A percentile compares a stretch with the other conserved stretches of the same genome.
These are phyloP conservation scores for Aspergillus sp. DNA, from an alignment of 2,329 filamentous ascomycete species.

Conservation along the genomic window DNA sequence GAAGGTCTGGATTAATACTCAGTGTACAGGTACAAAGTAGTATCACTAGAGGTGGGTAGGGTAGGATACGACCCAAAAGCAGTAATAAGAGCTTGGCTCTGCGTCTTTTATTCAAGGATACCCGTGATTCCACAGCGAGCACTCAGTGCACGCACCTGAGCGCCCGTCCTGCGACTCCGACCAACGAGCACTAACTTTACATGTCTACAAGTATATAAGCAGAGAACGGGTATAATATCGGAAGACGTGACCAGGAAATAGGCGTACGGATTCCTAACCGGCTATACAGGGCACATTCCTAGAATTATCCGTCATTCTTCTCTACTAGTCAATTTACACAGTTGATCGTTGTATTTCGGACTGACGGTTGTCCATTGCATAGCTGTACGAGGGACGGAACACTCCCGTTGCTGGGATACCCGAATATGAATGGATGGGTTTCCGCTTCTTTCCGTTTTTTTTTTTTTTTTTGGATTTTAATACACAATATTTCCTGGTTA, in stretches of 20 bases:
- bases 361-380: too few relatives aligned
- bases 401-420: constrained; percentile 10
- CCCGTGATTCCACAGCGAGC: too few relatives aligned
- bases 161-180: too few relatives aligned
- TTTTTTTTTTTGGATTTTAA: constrained; percentile 5
- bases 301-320: neutral
- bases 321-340: neutral
- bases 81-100: too few relatives aligned
- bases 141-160: too few relatives aligned
- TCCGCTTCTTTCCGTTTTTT: constrained; percentile 17
- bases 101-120: neutral
- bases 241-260: neutral
- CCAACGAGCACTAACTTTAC: too few relatives aligned
- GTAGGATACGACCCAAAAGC: too few relatives aligned
- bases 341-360: neutral
- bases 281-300: neutral
- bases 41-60: too few relatives aligned
- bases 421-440: constrained; percentile 9
- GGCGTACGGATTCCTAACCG: neutral
- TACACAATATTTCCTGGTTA: neutral
- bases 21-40: too few relatives aligned
- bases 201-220: too few relatives aligned
- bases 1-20: too few relatives aligned
- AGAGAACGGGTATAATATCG: neutral
- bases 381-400: constrained; percentile 6